These are phyloP conservation scores for Aspergillus wentii DNA, from an alignment of 495 filamentous ascomycete species.

Conservation along the genomic window DNA sequence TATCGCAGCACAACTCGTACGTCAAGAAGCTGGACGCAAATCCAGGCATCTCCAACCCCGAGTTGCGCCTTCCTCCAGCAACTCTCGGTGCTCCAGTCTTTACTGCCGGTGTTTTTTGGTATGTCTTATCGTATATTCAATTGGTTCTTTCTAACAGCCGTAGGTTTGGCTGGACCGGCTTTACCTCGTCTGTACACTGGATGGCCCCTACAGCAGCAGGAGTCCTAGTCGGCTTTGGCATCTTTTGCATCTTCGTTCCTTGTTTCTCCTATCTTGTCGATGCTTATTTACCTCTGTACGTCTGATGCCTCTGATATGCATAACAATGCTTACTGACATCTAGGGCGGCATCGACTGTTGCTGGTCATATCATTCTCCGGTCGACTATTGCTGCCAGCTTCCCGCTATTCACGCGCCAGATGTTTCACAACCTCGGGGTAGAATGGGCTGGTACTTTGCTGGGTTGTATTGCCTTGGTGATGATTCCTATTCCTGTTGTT, in stretches of 20 bases:
- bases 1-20: conserved; percentile 21
- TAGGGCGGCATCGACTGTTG: conserved; percentile 78
- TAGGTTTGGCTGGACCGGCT: conserved; percentile 32
- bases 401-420: conserved; percentile 73
- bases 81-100: conserved; percentile 43
- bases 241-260: conserved; percentile 27
- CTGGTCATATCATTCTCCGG: conserved; percentile 80
- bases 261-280: conserved; percentile 31
- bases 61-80: conserved; percentile 34
- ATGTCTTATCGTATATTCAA: too few relatives aligned
- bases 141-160: too few relatives aligned
- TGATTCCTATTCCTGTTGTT: conserved; percentile 65
- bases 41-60: conserved; percentile 17
- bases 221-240: conserved; percentile 20
- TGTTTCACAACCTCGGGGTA: conserved; percentile 73
- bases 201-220: conserved; percentile 24
- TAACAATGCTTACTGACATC: neutral
- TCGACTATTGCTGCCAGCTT: conserved; percentile 71
- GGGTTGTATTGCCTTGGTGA: conserved; percentile 61
- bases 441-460: conserved; percentile 73
- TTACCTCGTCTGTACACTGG: conserved; percentile 22
- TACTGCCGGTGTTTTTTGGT: conserved; percentile 48
- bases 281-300: conserved; percentile 58
- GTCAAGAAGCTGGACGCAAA: conserved; percentile 21
- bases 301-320: conserved; percentile 17